Conservation (phyloP, 2,329 filamentous ascomycete species). For the Arachnomyces sp. region DNA sequence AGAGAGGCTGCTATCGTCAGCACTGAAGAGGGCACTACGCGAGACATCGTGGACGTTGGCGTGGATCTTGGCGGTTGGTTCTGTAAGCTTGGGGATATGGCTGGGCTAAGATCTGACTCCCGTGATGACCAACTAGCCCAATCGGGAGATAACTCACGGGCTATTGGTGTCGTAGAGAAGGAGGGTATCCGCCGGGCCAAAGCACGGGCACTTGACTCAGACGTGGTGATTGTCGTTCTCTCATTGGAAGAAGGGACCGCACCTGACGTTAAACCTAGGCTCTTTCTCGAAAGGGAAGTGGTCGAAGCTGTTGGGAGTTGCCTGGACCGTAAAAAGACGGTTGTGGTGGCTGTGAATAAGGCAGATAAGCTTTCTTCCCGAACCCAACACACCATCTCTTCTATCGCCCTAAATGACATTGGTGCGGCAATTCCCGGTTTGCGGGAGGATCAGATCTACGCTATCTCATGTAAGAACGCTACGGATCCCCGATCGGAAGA, state of each 20-base stretch:
- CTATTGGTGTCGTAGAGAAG: constrained; percentile 68
- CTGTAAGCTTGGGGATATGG: constrained; percentile 92
- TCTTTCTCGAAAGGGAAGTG: constrained; percentile 50
- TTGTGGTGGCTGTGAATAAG: constrained; percentile 58
- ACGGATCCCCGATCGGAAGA: constrained; percentile 18
- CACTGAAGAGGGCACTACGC: constrained; percentile 81
- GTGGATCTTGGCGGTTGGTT: constrained; percentile 85
- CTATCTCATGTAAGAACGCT: constrained; percentile 66
- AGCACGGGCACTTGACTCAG: constrained; percentile 70
- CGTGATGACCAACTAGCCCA: background rate
- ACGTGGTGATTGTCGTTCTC: constrained; percentile 75
- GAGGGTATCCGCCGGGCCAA: constrained; percentile 88
- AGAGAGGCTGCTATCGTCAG: constrained; percentile 94
- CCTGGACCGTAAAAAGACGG: constrained; percentile 41
- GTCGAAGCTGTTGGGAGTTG: constrained; percentile 46
- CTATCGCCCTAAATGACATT: constrained; percentile 30
- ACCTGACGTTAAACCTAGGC: constrained; percentile 20
- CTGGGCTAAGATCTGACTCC: constrained; percentile 61
- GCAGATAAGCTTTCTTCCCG: constrained; percentile 40
- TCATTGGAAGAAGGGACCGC: constrained; percentile 54
- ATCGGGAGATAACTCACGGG: constrained; percentile 11
- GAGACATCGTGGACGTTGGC: constrained; percentile 87
- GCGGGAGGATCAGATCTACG: constrained; percentile 42
- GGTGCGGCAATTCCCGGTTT: constrained; percentile 37
- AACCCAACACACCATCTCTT: constrained; percentile 7